phyloP scores from a whole-genome alignment of 2,329 filamentous ascomycete species.

The Diaporthe destruens region DNA sequence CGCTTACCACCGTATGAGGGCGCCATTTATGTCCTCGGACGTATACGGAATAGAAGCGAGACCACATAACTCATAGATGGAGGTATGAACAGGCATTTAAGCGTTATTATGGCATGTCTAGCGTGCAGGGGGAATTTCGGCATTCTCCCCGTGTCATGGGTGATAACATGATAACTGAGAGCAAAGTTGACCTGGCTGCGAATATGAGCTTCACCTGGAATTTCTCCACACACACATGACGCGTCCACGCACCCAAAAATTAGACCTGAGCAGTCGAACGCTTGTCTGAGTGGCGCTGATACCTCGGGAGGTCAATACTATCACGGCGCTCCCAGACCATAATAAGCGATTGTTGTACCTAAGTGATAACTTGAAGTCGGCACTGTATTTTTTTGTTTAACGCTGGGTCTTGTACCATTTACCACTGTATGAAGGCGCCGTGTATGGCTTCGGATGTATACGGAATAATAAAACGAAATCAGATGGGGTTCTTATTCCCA shows the following conservation, averaged over 20 bases:
- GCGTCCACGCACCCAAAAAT: too few species aligned
- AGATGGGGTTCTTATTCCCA: too few species aligned
- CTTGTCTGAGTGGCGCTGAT: not conserved
- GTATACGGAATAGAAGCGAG: too few species aligned
- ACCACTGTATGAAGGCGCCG: too few species aligned
- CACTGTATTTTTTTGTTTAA: constrained; percentile 18
- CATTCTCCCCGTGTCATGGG: not conserved
- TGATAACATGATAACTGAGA: constrained; percentile 43
- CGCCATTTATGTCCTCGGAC: too few species aligned
- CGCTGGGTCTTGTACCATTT: too few species aligned
- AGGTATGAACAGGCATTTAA: constrained; percentile 45
- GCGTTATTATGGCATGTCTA: constrained; percentile 45
- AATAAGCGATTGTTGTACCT: constrained; percentile 46
- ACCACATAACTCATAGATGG: constrained; percentile 38
- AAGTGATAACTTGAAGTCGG: constrained; percentile 44
- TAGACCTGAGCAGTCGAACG: not conserved
- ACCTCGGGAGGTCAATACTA: constrained; percentile 42
- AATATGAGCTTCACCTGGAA: not conserved
- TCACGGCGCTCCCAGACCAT: constrained; percentile 43
- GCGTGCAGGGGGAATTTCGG: not conserved
- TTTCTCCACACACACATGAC: not conserved
- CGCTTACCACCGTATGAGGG: too few species aligned
- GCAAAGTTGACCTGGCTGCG: constrained; percentile 44
- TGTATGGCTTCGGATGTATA: too few species aligned
- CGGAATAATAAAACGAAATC: too few species aligned